These are phyloP conservation scores for Myxozyma lipomycoides DNA, from an alignment of 805 yeast species.

Conservation along the genomic window DNA sequence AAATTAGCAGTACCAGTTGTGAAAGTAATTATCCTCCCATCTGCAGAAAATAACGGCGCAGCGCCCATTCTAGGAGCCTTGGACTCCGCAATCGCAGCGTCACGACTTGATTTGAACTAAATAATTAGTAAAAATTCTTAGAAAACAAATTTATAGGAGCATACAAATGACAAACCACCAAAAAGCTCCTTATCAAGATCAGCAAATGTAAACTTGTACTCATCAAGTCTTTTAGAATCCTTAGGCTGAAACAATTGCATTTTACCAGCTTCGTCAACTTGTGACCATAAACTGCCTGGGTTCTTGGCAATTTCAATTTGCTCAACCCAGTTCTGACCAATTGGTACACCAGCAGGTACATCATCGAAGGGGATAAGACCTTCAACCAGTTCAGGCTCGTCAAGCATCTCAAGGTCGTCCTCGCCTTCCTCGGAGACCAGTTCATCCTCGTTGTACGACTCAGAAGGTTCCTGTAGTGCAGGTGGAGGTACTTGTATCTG, in stretches of 20 bases:
- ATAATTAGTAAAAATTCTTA: neutral
- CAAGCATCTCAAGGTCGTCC: neutral
- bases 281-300: constrained; percentile 15
- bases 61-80: neutral
- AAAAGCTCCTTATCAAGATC: constrained; percentile 50
- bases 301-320: constrained; percentile 10
- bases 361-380: neutral
- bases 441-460: constrained; percentile 6
- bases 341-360: neutral
- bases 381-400: neutral
- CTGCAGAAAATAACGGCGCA: constrained; percentile 2
- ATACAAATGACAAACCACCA: constrained; percentile 34
- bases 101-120: neutral
- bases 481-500: neutral
- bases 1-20: neutral
- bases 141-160: neutral
- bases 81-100: neutral
- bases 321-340: constrained; percentile 20
- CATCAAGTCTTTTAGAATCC: constrained; percentile 4
- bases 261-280: constrained; percentile 7
- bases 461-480: neutral
- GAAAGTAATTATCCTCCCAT: neutral
- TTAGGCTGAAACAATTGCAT: constrained; percentile 1
- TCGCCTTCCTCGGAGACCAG: constrained; percentile 4
- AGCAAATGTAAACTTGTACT: constrained; percentile 34